Evolutionary conservation across 2,329 filamentous ascomycete species (phyloP).

Genomic region (Neonectria hederae): DNA sequence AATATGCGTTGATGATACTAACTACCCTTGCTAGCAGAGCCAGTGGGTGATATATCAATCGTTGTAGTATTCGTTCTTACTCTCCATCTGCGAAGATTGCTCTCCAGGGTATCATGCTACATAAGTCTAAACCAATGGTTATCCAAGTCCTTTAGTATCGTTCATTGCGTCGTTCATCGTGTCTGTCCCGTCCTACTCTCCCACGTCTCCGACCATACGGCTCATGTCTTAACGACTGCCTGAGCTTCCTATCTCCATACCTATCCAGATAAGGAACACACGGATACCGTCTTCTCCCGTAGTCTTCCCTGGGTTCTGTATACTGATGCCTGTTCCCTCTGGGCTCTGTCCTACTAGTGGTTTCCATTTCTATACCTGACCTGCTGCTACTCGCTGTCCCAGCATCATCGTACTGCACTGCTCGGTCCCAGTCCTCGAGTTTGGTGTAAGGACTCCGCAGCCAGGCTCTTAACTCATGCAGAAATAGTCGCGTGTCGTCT

Average conservation of each 20-base stretch:
- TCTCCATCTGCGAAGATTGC: slow-evolving; percentile 22
- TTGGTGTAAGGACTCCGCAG: slow-evolving; percentile 80
- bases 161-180: not conserved
- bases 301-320: not conserved
- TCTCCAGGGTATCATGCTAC: slow-evolving; percentile 40
- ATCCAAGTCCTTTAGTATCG: not conserved
- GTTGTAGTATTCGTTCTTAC: not conserved
- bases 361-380: not conserved
- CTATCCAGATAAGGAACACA: no score
- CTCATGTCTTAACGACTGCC: slow-evolving; percentile 22
- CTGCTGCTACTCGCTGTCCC: slow-evolving; percentile 1
- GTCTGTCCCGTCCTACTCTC: slow-evolving; percentile 2
- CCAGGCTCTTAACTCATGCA: slow-evolving; percentile 88
- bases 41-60: not conserved
- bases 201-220: slow-evolving; percentile 28
- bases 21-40: not conserved
- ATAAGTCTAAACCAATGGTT: slow-evolving; percentile 14
- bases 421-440: slow-evolving; percentile 80
- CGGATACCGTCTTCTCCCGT: no score
- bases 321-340: not conserved
- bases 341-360: not conserved
- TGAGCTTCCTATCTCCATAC: no score
- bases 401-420: slow-evolving; percentile 72
- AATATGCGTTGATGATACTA: not conserved
- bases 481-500: slow-evolving; percentile 76